Base-by-base conservation (phyloP, 2,329 filamentous ascomycete species). In the Drechslera avenae region DNA sequence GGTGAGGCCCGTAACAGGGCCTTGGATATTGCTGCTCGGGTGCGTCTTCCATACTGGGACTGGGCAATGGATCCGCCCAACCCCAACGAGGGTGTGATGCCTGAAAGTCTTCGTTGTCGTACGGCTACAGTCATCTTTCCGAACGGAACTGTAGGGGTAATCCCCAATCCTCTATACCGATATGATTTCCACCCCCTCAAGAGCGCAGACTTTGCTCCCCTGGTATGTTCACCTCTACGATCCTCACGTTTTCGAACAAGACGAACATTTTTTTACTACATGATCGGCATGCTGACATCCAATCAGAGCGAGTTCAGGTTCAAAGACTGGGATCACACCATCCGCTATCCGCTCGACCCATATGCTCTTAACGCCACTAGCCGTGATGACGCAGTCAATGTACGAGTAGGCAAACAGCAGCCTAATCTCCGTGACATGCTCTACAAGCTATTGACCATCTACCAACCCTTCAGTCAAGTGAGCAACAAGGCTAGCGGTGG, bases 21-120 rank as follows among this genome's bases (percentile, higher is more conserved):
- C n/a, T 52, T 62, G 36, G 37, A 51, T 3, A 46, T 59, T 16
- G 68, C 67, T 1, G 48, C 63, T 18, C 64, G 54, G 33, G 53
- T 70, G 14, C 66, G 70, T 2, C 46, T 71, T n/a, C 68, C 69
- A 7, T 71, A 69, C 51, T 71, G 66, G 68, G 69, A 72, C 48
- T 72, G 68, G 69, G 68, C 67, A 0, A 59, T 65, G 18, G 48
- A 66, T 31, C 64, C 68, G 2, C 43, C 58, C 1, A 51, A 64
- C 23, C 40, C 36, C 9, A 54, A 52, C 4, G 64, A 69, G 39
- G 66, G 64, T 28, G 56, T 54, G 18, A 62, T 71, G 48, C 68
- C 68, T 2, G 32, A 46, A 4, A 63, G 56, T 47, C 53, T 71
- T 13, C 57, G 66, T 37, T 43, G 52, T 21, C 35, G 34, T 10